Conservation (phyloP, 768 basidiomycete genomes). For the Neoboletus subvelutipes region DNA sequence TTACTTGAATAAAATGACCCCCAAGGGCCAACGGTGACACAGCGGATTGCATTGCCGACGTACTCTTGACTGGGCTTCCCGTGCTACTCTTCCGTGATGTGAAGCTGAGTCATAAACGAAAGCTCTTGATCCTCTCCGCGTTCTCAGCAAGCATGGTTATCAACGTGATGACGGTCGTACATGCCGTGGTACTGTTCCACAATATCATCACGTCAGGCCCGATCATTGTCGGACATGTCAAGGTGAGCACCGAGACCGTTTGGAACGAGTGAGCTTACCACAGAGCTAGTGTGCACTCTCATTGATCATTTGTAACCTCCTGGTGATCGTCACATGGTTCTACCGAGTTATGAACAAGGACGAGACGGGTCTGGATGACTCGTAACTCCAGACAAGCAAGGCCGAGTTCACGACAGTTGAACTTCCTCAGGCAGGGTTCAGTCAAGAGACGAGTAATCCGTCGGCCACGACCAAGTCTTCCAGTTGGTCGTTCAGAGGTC, state of each 20-base stretch:
- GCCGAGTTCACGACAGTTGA: neutral
- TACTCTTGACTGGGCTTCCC: conserved; percentile 2
- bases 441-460: neutral
- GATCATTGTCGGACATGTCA: neutral
- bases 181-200: neutral
- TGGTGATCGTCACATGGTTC: neutral
- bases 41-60: conserved; percentile 1
- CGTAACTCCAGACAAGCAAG: neutral
- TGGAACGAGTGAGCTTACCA: neutral
- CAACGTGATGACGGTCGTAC: neutral
- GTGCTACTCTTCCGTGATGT: conserved; percentile 2
- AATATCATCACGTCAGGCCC: neutral
- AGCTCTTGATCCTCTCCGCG: neutral
- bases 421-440: neutral
- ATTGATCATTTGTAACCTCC: neutral
- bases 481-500: neutral
- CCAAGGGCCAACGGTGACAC: neutral
- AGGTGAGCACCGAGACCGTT: conserved; percentile 2
- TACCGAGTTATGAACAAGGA: neutral
- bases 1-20: neutral
- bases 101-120: neutral
- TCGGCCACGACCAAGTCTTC: conserved; percentile 1
- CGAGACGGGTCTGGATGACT: neutral
- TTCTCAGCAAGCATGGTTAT: neutral
- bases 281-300: neutral